These are phyloP conservation scores for Borovskyia barvae DNA, from an alignment of 208 protist genomes.

Conservation along the genomic window DNA sequence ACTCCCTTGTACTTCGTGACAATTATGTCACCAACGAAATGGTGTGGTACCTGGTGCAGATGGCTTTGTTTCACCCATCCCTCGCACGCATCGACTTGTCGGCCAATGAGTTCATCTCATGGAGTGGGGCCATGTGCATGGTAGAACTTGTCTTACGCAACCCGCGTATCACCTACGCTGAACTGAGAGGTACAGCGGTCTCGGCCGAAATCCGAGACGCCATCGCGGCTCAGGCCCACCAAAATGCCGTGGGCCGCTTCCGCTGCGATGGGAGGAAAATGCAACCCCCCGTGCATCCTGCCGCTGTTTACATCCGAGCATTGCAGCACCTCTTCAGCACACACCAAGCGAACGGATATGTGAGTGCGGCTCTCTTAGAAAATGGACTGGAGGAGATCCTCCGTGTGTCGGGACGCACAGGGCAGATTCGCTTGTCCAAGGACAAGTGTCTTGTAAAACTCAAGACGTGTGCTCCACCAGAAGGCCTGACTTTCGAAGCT, in stretches of 20 bases:
- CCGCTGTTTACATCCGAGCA: constrained; percentile 58
- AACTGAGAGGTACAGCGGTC: constrained; percentile 40
- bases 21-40: constrained; percentile 78
- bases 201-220: constrained; percentile 29
- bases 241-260: constrained; percentile 51
- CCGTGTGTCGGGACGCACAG: constrained; percentile 24
- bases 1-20: constrained; percentile 43
- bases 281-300: constrained; percentile 50
- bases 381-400: constrained; percentile 34
- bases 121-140: constrained; percentile 77
- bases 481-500: constrained; percentile 47
- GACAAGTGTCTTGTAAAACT: constrained; percentile 31
- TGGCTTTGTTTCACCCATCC: constrained; percentile 52
- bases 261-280: constrained; percentile 8
- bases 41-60: constrained; percentile 53
- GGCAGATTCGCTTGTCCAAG: constrained; percentile 2
- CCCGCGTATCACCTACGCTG: constrained; percentile 49
- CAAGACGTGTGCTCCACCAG: constrained; percentile 37
- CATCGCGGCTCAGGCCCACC: constrained; percentile 48
- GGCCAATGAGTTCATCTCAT: constrained; percentile 68
- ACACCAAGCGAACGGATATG: constrained; percentile 3
- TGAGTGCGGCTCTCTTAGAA: constrained; percentile 9
- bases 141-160: constrained; percentile 51
- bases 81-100: constrained; percentile 63
- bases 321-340: constrained; percentile 62